A percentile compares a stretch with the other conserved stretches of the same genome.
These are phyloP conservation scores for Lindgomyces ingoldianus DNA, from an alignment of 495 filamentous ascomycete species.

Conservation along the genomic window DNA sequence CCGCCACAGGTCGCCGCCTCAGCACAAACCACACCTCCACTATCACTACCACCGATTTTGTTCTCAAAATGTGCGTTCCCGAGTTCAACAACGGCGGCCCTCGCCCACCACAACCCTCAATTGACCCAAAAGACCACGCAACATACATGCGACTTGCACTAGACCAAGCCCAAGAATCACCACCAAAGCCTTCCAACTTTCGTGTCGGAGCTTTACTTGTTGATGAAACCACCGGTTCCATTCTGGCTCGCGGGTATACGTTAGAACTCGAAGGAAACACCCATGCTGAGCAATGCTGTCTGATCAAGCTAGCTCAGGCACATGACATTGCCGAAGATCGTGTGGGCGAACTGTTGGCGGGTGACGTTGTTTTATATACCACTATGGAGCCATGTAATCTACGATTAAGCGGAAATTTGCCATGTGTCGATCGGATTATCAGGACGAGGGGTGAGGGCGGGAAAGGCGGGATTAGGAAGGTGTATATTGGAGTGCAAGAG, in stretches of 20 bases:
- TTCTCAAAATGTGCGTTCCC: constrained; percentile 10
- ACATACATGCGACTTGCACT: constrained; percentile 74
- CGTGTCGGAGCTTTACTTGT: constrained; percentile 86
- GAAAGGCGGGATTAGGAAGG: constrained; percentile 62
- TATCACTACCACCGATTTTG: background rate
- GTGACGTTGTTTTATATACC: constrained; percentile 72
- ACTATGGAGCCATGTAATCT: constrained; percentile 92
- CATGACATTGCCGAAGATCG: constrained; percentile 57
- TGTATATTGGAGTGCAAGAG: constrained; percentile 87
- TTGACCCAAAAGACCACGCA: constrained; percentile 51
- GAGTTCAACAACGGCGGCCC: background rate
- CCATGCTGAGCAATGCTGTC: constrained; percentile 90
- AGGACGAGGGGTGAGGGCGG: constrained; percentile 48
- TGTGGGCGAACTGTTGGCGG: constrained; percentile 58
- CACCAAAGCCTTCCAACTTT: constrained; percentile 86
- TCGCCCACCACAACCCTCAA: background rate
- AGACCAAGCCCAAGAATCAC: constrained; percentile 70
- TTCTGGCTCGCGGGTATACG: constrained; percentile 86
- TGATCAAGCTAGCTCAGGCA: constrained; percentile 67
- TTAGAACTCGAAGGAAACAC: constrained; percentile 91
- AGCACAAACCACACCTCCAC: background rate
- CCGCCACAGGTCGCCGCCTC: constrained; percentile 8
- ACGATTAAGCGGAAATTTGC: constrained; percentile 74
- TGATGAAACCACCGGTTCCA: constrained; percentile 51
- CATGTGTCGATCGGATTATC: constrained; percentile 81